Percentiles rank a stretch among this genome's conserved stretches.
Evolutionary conservation across 176 grass and related monocot species (phyloP).

Genomic region (Dendrocalamus sinicus): DNA sequence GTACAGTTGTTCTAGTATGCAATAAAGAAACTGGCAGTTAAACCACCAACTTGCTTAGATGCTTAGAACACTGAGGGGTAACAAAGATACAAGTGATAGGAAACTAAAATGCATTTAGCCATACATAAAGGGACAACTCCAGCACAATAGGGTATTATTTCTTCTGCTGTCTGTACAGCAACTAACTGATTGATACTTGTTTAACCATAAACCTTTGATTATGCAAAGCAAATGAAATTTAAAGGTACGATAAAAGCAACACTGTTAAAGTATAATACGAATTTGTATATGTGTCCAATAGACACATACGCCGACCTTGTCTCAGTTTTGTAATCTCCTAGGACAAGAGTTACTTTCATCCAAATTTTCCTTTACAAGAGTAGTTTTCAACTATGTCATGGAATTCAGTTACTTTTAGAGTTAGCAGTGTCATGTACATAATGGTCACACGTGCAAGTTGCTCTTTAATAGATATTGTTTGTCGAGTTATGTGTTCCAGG

Average conservation of each 20-base stretch:
- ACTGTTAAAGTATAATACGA: too few relatives aligned
- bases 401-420: too few relatives aligned
- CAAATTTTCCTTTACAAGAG: too few relatives aligned
- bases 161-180: background rate
- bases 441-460: too few relatives aligned
- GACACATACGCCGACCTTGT: too few relatives aligned
- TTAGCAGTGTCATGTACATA: too few relatives aligned
- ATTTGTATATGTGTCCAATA: too few relatives aligned
- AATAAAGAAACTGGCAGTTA: background rate
- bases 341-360: too few relatives aligned
- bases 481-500: too few relatives aligned
- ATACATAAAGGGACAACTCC: background rate
- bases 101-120: background rate
- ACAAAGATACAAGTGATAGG: background rate
- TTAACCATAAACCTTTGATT: background rate
- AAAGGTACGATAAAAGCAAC: background rate
- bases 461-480: too few relatives aligned
- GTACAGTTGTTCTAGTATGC: background rate
- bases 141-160: background rate
- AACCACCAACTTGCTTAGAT: background rate
- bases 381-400: too few relatives aligned
- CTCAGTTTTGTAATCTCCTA: too few relatives aligned
- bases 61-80: background rate
- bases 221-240: background rate
- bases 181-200: background rate